These are phyloP conservation scores for Beta lomatogona DNA, from an alignment of 179 eudicot genomes.

Conservation along the genomic window DNA sequence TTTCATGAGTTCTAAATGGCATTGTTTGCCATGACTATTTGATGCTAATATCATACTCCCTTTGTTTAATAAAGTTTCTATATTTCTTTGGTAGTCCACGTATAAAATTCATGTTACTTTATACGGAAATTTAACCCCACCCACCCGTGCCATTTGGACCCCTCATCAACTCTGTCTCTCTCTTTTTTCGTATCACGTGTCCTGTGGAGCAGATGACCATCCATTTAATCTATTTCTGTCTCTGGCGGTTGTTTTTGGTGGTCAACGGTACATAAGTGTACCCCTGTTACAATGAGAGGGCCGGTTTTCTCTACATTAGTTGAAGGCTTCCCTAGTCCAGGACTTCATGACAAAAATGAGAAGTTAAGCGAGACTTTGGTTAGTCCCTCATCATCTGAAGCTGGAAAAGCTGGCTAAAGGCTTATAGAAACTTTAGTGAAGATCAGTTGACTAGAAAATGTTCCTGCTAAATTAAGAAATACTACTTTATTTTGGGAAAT, in stretches of 20 bases:
- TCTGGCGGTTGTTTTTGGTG: background rate
- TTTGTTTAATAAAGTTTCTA: no score
- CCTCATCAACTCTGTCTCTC: no score
- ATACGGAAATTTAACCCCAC: no score
- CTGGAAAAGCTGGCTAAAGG: background rate
- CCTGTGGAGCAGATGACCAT: background rate
- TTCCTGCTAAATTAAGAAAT: background rate
- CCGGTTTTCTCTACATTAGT: background rate
- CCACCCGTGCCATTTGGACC: no score
- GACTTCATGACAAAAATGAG: background rate
- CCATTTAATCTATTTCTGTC: background rate
- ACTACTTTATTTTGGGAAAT: background rate
- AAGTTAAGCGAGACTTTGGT: background rate
- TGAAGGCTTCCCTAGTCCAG: background rate
- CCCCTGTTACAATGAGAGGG: background rate
- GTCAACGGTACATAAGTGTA: background rate
- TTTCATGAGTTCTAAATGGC: background rate
- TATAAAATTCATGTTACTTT: no score
- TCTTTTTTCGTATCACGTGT: no score
- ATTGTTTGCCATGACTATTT: background rate
- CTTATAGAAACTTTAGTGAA: background rate
- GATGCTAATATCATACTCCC: no score
- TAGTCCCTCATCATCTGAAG: constrained; percentile 3
- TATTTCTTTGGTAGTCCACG: no score
- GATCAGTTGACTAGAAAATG: background rate